phyloP scores from a whole-genome alignment of 805 yeast species.

The Kuraishia hungarica region DNA sequence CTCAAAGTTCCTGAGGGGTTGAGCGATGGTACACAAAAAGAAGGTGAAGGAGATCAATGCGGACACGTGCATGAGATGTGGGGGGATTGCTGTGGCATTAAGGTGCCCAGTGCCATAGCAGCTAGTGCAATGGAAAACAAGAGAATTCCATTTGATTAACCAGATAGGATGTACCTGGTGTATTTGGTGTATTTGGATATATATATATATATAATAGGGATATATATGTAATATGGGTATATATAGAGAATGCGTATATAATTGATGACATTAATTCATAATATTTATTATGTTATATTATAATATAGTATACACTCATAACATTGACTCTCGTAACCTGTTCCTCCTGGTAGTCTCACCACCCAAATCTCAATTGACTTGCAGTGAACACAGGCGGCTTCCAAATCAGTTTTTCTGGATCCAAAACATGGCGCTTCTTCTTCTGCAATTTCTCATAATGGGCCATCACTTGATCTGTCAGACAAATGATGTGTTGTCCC shows the following conservation, averaged over 20 bases:
- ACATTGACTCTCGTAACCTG: slow-evolving; percentile 1
- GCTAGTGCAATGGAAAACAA: slow-evolving; percentile 52
- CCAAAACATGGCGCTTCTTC: slow-evolving; percentile 66
- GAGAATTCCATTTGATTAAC: slow-evolving; percentile 62
- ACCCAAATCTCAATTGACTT: slow-evolving; percentile 90
- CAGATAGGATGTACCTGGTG: too few species aligned
- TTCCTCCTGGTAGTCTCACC: slow-evolving; percentile 37
- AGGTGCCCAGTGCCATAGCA: slow-evolving; percentile 91
- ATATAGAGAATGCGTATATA: too few species aligned
- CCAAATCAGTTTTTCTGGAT: slow-evolving; percentile 72
- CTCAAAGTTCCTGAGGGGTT: slow-evolving; percentile 70
- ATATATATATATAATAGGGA: background rate
- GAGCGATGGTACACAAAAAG: slow-evolving; percentile 19
- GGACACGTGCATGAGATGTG: slow-evolving; percentile 42
- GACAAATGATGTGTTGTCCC: slow-evolving; percentile 86
- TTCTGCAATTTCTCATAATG: slow-evolving; percentile 60
- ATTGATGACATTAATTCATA: too few species aligned
- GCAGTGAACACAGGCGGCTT: slow-evolving; percentile 95
- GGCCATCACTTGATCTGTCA: slow-evolving; percentile 75
- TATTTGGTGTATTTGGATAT: background rate
- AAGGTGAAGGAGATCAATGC: slow-evolving; percentile 16
- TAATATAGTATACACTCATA: background rate
- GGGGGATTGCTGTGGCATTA: slow-evolving; percentile 98
- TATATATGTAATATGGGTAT: too few species aligned
- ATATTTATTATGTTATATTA: too few species aligned